Conservation (phyloP, 108 stramenopile species). For the Cyclotella distinguenda region DNA sequence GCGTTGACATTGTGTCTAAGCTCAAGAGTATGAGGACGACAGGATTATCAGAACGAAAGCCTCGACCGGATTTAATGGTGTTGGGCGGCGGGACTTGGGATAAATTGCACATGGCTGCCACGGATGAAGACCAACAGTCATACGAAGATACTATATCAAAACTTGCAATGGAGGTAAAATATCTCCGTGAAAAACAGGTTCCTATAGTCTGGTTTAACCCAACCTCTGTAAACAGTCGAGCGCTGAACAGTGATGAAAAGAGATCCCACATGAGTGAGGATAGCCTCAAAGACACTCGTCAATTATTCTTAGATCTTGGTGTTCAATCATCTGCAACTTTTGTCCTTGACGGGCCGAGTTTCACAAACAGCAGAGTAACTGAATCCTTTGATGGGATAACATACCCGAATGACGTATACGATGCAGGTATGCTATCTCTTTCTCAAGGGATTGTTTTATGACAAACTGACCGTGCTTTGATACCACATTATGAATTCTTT, state of each 20-base stretch:
- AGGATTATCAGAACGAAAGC: neutral
- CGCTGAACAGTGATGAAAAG: conserved; percentile 54
- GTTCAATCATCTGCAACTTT: conserved; percentile 28
- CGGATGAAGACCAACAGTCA: conserved; percentile 48
- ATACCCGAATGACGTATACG: conserved; percentile 49
- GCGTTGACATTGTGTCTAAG: conserved; percentile 37
- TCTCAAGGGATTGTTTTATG: conserved; percentile 23
- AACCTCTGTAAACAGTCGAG: conserved; percentile 47
- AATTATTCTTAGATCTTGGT: conserved; percentile 35
- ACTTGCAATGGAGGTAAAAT: conserved; percentile 36
- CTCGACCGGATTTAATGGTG: conserved; percentile 38
- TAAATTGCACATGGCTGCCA: conserved; percentile 43
- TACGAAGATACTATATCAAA: conserved; percentile 24
- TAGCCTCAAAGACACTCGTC: conserved; percentile 40
- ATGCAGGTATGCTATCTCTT: conserved; percentile 21
- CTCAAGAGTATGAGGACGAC: conserved; percentile 30
- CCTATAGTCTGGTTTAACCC: conserved; percentile 48
- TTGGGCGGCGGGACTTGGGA: conserved; percentile 45
- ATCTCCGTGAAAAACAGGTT: conserved; percentile 10
- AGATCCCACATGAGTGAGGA: conserved; percentile 50
- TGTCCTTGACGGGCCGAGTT: conserved; percentile 49
- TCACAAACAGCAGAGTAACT: conserved; percentile 31
- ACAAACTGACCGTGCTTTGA: conserved; percentile 19
- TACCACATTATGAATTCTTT: neutral
- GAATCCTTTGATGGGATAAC: conserved; percentile 57